phyloP scores from a whole-genome alignment of 805 yeast species.

The Debaryomyces maramus region DNA sequence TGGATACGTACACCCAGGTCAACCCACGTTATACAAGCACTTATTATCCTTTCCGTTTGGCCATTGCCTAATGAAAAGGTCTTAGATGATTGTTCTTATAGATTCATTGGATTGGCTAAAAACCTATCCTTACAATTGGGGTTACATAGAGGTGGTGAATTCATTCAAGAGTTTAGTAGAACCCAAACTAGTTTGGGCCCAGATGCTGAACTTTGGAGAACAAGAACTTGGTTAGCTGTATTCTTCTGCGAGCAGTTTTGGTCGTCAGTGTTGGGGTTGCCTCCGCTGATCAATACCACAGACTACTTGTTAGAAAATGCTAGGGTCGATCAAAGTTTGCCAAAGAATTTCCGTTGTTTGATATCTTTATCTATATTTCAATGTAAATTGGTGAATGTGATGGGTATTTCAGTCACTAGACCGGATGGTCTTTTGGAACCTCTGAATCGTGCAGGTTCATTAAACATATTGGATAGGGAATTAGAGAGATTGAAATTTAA shows the following conservation, averaged over 20 bases:
- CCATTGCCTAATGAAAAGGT: constrained; percentile 92
- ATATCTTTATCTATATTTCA: constrained; percentile 79
- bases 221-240: constrained; percentile 87
- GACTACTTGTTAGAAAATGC: constrained; percentile 83
- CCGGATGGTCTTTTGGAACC: constrained; percentile 91
- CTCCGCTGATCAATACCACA: constrained; percentile 75
- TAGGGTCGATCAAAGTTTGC: constrained; percentile 61
- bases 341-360: constrained; percentile 68
- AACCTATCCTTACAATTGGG: constrained; percentile 83
- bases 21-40: constrained; percentile 89
- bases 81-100: constrained; percentile 84
- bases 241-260: constrained; percentile 88
- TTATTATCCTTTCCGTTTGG: constrained; percentile 84
- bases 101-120: constrained; percentile 87
- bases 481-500: constrained; percentile 68
- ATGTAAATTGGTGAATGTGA: constrained; percentile 75
- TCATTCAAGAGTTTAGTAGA: constrained; percentile 85
- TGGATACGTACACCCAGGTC: constrained; percentile 93
- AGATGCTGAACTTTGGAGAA: constrained; percentile 92
- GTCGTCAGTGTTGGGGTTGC: constrained; percentile 84
- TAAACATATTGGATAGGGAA: constrained; percentile 77
- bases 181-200: constrained; percentile 82
- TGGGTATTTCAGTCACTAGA: constrained; percentile 82
- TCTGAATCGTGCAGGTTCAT: constrained; percentile 73
- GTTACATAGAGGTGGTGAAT: constrained; percentile 81